Evolutionary conservation across 2,329 filamentous ascomycete species (phyloP).

Genomic region (Alternaria postmessia): DNA sequence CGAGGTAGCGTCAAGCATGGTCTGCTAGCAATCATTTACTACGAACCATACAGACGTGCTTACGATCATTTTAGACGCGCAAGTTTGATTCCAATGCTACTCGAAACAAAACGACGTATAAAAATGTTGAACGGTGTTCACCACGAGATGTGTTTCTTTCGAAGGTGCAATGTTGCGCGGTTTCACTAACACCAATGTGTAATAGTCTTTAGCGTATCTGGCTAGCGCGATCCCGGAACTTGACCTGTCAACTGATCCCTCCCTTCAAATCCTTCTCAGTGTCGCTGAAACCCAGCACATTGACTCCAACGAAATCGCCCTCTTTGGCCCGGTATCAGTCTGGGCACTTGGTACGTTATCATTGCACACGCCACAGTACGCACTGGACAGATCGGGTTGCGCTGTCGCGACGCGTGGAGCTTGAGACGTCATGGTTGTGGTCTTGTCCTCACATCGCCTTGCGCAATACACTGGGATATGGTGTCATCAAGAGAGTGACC

Average conservation of each 20-base stretch:
- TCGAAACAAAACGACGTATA: neutral
- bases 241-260: neutral
- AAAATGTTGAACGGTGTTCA: neutral
- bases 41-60: neutral
- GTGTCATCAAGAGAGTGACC: too few species aligned
- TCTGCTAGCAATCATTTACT: too few species aligned
- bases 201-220: neutral
- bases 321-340: neutral
- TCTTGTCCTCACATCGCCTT: too few species aligned
- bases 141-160: neutral
- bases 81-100: neutral
- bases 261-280: neutral
- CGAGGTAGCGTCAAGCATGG: too few species aligned
- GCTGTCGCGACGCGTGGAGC: too few species aligned
- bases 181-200: neutral
- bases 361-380: too few species aligned
- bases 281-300: neutral
- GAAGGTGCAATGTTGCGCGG: neutral
- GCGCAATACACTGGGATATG: too few species aligned
- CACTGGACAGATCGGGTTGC: too few species aligned
- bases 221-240: too few species aligned
- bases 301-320: neutral
- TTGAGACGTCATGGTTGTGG: too few species aligned
- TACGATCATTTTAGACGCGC: neutral
- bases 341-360: too few species aligned